Conservation (phyloP, 1,284 basidiomycete genomes). For the Microbotryum scabiosae region DNA sequence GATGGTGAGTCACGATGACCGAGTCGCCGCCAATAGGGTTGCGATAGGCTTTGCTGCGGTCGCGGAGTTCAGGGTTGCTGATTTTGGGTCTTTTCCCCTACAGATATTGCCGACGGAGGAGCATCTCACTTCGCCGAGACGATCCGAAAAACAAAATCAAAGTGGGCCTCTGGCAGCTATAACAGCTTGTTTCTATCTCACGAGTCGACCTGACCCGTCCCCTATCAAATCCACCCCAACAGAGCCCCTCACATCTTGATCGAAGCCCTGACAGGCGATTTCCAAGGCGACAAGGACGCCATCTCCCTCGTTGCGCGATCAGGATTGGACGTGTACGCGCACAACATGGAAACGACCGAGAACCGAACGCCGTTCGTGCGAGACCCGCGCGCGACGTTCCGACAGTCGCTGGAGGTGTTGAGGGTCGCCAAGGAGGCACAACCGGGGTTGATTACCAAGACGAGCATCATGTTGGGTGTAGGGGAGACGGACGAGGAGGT, state of each 20-base stretch:
- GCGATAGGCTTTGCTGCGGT: no score
- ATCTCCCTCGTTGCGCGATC: slow-evolving; percentile 79
- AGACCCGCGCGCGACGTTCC: slow-evolving; percentile 86
- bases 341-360: slow-evolving; percentile 95
- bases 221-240: slow-evolving; percentile 1
- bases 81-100: not conserved
- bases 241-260: slow-evolving; percentile 92
- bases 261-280: slow-evolving; percentile 94
- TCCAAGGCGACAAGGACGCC: slow-evolving; percentile 65
- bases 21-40: not conserved
- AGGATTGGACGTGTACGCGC: slow-evolving; percentile 94
- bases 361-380: slow-evolving; percentile 88
- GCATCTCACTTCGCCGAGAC: slow-evolving; percentile 90
- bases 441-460: slow-evolving; percentile 85
- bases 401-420: slow-evolving; percentile 78
- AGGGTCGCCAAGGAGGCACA: slow-evolving; percentile 58
- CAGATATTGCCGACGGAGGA: slow-evolving; percentile 87
- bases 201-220: not conserved
- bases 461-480: slow-evolving; percentile 96
- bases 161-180: slow-evolving; percentile 47
- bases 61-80: not conserved
- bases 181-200: not conserved
- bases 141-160: slow-evolving; percentile 89
- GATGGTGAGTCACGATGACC: slow-evolving; percentile 57
- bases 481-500: slow-evolving; percentile 84